A percentile compares a stretch with the other conserved stretches of the same genome.
Conservation (phyloP, 305 asterid species). For the Petunia hybrid region DNA sequence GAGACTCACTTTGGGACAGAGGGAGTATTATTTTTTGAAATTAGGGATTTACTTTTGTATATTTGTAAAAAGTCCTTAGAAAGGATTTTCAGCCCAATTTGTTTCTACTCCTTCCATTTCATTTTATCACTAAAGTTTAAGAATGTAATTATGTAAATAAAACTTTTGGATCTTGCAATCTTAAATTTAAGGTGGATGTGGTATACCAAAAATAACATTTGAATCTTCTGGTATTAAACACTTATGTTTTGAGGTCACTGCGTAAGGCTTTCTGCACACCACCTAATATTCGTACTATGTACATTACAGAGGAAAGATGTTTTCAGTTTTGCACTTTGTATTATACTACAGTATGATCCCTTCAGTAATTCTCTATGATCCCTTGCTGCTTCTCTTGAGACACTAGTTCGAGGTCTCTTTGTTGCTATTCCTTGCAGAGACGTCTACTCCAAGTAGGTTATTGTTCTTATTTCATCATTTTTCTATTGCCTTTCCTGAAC, state of each 20-base stretch:
- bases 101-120: no score
- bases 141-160: no score
- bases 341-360: not conserved
- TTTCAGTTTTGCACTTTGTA: not conserved
- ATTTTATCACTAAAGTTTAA: no score
- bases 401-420: slow-evolving; percentile 25
- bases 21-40: no score
- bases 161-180: no score
- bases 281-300: not conserved
- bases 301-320: not conserved
- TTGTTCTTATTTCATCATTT: slow-evolving; percentile 38
- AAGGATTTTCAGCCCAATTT: no score
- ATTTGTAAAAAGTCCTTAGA: no score
- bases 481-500: slow-evolving; percentile 47
- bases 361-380: not conserved
- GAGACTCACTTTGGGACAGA: no score
- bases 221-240: no score
- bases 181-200: no score
- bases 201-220: no score
- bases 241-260: not conserved
- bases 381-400: not conserved
- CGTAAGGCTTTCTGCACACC: slow-evolving; percentile 1
- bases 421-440: slow-evolving; percentile 43
- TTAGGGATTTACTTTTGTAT: no score
- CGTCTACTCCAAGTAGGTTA: slow-evolving; percentile 36